phyloP scores from a whole-genome alignment of 306 rosid genomes.

The Myrica gale region DNA sequence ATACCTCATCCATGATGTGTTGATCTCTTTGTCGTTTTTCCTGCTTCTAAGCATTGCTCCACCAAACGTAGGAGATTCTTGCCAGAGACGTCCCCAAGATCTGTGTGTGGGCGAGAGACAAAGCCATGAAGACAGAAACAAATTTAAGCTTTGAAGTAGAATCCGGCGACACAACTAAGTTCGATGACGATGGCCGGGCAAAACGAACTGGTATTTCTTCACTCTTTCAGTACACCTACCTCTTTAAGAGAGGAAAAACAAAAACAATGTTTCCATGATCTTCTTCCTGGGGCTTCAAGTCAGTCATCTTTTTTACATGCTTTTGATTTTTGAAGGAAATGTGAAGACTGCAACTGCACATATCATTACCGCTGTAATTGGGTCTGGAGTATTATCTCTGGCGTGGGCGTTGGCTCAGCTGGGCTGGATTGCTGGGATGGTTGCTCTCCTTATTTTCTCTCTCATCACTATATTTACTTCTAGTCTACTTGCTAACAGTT shows the following conservation, averaged over 20 bases:
- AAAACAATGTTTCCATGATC: too few relatives aligned
- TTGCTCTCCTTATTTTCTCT: conserved; percentile 7
- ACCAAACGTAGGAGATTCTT: neutral
- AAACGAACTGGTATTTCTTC: conserved; percentile 39
- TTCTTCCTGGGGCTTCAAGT: neutral
- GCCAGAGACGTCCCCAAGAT: neutral
- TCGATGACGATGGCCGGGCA: conserved; percentile 42
- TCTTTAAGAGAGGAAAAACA: too few relatives aligned
- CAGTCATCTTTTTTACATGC: neutral
- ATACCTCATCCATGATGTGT: too few relatives aligned
- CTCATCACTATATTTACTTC: conserved; percentile 30
- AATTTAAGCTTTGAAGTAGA: neutral
- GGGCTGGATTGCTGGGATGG: conserved; percentile 45
- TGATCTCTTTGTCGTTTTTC: too few relatives aligned
- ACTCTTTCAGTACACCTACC: neutral
- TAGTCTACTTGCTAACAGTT: conserved; percentile 31
- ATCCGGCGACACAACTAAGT: conserved; percentile 1
- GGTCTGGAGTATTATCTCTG: conserved; percentile 46
- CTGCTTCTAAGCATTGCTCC: too few relatives aligned
- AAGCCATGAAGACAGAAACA: neutral
- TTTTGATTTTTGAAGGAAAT: conserved; percentile 38
- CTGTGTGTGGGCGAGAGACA: neutral
- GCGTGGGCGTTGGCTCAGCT: conserved; percentile 49
- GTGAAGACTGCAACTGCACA: conserved; percentile 44
- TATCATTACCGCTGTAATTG: conserved; percentile 47